Evolutionary conservation across 345 rosid genomes (phyloP), one percentile per base, ranked within the genome.

Genomic region (Gossypium thurberi): DNA sequence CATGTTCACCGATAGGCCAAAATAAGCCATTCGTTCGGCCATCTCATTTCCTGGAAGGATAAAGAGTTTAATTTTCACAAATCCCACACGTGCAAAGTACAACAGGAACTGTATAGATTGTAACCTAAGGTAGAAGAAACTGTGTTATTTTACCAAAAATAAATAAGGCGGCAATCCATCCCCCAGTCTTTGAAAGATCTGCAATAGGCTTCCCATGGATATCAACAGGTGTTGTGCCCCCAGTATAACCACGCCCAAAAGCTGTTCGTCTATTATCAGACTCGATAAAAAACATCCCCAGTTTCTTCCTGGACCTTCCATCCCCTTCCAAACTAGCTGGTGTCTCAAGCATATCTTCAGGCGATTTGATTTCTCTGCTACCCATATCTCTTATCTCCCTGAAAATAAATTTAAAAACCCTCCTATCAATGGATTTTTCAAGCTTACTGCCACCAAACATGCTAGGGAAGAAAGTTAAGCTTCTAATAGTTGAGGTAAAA

Each of bases 11-110:
- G 98, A 87, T 8, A 94, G 82, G 28, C 98, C 98, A 23, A 88
- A 94, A 76, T 94, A 94, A 23, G 96, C 97, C 97, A 94, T 90
- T 76, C 97, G 85, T 83, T 91, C 98, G 18, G 98, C 97, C 92
- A 90, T 90, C 79, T 94, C 98, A 76, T 94, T 93, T 66, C 98
- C 98, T 91, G 88, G 21, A 72, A 15, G 28, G 26, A 60, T 8
- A 68, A 37, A 60, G 17, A 65, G 42, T 46, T 58, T 56, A 59
- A 5, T 46, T 69, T 48, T 10, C 51, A 20, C 5, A 43, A 64
- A 64, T 25, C 2, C 6, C 50, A 42, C 28, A 15, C 47, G 21
- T 62, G 47, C 47, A 63, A 63, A 47, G 46, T 20, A 65, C 2
- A 65, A 65, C 21, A 44, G 18, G 44, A 65, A 65, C 69, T 6